Evolutionary conservation across 2,329 filamentous ascomycete genomes (phyloP), one percentile per base, ranked within the genome.

Genomic region (Botrytis paeoniae): DNA sequence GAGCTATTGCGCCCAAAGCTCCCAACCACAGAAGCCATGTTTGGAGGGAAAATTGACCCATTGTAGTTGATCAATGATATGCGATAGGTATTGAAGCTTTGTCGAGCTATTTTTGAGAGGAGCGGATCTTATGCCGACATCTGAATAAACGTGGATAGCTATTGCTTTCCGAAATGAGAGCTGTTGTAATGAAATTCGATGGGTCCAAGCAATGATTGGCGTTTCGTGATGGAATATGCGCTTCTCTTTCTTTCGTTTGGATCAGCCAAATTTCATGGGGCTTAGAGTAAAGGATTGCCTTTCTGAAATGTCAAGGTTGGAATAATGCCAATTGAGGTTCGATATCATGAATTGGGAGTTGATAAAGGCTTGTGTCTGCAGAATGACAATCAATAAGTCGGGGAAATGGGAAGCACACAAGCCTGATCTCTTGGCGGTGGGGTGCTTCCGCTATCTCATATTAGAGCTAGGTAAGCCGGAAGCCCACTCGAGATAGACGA

Each of bases 1-100:
- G 71, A 73, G 71, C 71, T 57, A 62, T 54, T 41, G 43, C 45
- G 22, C 54, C 57, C 25, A 51, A 63, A 62, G 71, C 65, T 70
- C 57, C 71, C 4, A 73, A n/a, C 65, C 54, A 73, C 37, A 73
- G n/a, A 20, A 73, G 71, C 9, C 57, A 60, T 10, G 29, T 51
- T 20, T 57, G 71, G 4, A 71, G 32, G 7, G 43, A 1, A 8
- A 72, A 37, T 18, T 70, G 32, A 1, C 39, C 59, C 69, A 70
- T 70, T 64, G 32, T 41, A 16, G 32, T 25, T 25, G 59, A 18
- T 70, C 6, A 3, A 32, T 41, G 48, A 35, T 68, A 5, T 54
- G 5, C 25, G n/a, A 29, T 48, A 41, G 64, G 35, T 32, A 29
- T 6, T 41, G 16, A 29, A 29, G 64, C 16, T 41, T 14, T 29